Base-by-base conservation (phyloP, 2,329 filamentous ascomycete species). In the Beauveria australis region DNA sequence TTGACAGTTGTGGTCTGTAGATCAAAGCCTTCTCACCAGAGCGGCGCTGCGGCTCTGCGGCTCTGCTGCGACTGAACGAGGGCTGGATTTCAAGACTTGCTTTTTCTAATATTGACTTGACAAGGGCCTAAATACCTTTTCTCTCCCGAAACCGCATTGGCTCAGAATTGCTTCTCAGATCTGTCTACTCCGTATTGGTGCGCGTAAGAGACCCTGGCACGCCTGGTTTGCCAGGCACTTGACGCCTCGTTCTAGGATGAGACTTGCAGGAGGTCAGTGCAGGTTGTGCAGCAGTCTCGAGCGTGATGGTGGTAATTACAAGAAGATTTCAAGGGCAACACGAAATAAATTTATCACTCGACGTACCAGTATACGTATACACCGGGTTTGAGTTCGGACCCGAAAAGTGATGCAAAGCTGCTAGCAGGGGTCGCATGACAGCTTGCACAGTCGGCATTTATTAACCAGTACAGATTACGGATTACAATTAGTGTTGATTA, bases 181-280 rank as follows among this genome's bases (percentile, higher is more conserved):
- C 33, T 2, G 1, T 16, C 12, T 37, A 24, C 24, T 24, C 24
- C 24, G 24, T 24, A 37, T 33, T 33, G 30, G 30, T 33, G 30
- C 30, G 12, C 22, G 46, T 47, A 30, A 58, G 33, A 22, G 16
- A 51, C 14, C 41, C 48, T 9, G 28, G 8, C 28, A 28, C 8
- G 26, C 26, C 30, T 30, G 22, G 28, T 4, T 37, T 56, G 28
- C 41, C 24, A 5, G 41, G 26, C 26, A 18, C n/a, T 46, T 19
- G 9, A 19, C 5, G 54, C 19, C 44, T n/a, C 18, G 6, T 49
- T 19, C 40, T 49, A 10, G 26, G 59, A 60, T 60, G 52, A 55
- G 59, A 60, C 59, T 43, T 55, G 51, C 58, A 53, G 51, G 49
- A 44, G 58, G 46, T 53, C 58, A 60, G 43, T 53, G 51, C 51